Evolutionary conservation across 495 filamentous ascomycete genomes (phyloP), one percentile per base, ranked within the genome.

Genomic region (Apodospora peruviana): DNA sequence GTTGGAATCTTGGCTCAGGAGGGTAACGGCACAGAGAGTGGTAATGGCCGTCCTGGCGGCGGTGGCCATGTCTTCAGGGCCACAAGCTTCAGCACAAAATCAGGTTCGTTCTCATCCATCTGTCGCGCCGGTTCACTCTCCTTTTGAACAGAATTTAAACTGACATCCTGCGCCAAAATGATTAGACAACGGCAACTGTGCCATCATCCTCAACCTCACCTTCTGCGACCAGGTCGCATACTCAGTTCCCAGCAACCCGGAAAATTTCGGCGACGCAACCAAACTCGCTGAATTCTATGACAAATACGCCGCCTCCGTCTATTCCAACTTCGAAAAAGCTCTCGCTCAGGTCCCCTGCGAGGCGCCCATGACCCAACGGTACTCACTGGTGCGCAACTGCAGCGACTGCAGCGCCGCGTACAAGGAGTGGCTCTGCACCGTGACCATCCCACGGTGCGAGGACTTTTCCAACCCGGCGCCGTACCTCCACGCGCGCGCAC

Each of bases 381-480:
- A 91, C 70, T 96, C 90, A 1, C 80, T 96, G 25, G 85, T 80
- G 0, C 76, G 81, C 20, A 77, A 64, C 58, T 99, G 93, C 71
- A 57, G 56, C 20, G 78, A 90, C 69, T 99, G 93, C 67, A 81
- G 74, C 7, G 50, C 53, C 2, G 87, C 88, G 5, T 99, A 99
- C 72, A 95, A 88, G 62, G 68, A 82, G 53, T 99, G 93, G 93
- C 82, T 99, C 35, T 99, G 93, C 71, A 81, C 87, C 40, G 91
- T 97, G 27, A 84, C 80, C 12, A 93, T 99, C 55, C 93, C 93
- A 0, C 85, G 87, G 35, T 99, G 93, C 74, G 81, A 82, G 53
- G 91, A 95, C 68, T 91, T 85, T 55, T 82, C 78, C 42, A 79
- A 74, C 21, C 43, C 55, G 1, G 66, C 72, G 1, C 2, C 63